phyloP scores from a whole-genome alignment of 306 rosid genomes.

The Quercus dentata region DNA sequence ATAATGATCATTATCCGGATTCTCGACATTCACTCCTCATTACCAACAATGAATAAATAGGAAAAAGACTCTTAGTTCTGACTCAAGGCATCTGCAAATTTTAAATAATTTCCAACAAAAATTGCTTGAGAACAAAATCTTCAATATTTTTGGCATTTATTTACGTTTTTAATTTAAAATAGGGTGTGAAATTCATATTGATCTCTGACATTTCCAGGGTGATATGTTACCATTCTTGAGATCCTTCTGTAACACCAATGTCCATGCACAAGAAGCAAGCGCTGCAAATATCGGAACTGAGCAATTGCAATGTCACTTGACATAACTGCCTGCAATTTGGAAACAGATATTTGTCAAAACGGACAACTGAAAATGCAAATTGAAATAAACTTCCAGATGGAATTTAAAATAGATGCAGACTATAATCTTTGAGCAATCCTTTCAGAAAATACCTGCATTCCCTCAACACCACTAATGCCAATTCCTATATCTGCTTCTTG shows the following conservation, averaged over 20 bases:
- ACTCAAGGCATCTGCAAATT: too few relatives aligned
- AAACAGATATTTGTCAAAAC: not conserved
- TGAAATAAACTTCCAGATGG: not conserved
- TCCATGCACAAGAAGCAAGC: slow-evolving; percentile 95
- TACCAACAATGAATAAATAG: too few relatives aligned
- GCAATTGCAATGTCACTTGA: slow-evolving; percentile 97
- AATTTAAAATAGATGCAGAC: not conserved
- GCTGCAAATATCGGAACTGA: slow-evolving; percentile 85
- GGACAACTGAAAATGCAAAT: not conserved
- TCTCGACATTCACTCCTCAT: too few relatives aligned
- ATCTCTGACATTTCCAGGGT: slow-evolving; percentile 1
- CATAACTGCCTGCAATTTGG: slow-evolving; percentile 82
- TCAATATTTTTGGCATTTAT: too few relatives aligned
- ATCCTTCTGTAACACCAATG: slow-evolving; percentile 99
- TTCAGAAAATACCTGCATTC: slow-evolving; percentile 82
- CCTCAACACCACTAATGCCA: slow-evolving; percentile 97
- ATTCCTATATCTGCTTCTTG: slow-evolving; percentile 99
- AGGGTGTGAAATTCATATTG: too few relatives aligned
- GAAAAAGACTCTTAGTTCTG: too few relatives aligned
- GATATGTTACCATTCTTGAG: slow-evolving; percentile 72
- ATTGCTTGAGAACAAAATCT: too few relatives aligned
- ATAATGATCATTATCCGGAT: too few relatives aligned
- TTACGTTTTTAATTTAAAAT: too few relatives aligned
- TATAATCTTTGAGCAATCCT: not conserved
- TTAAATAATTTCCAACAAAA: too few relatives aligned